Percentiles rank a stretch among this genome's conserved stretches.
phyloP scores from a whole-genome alignment of 768 basidiomycete genomes.

The Leccinum incarnatum region DNA sequence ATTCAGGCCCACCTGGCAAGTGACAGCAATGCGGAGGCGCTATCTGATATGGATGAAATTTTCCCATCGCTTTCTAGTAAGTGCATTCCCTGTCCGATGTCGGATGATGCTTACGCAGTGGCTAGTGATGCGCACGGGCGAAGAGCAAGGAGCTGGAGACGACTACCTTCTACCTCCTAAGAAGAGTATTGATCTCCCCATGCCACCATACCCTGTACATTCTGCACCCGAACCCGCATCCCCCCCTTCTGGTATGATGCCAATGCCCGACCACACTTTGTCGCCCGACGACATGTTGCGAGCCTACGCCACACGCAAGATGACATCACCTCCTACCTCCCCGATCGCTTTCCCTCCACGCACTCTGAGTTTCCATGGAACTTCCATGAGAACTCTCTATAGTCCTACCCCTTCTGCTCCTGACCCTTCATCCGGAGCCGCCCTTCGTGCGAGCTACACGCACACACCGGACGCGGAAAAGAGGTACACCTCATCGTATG shows the following conservation, averaged over 20 bases:
- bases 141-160: conserved; percentile 27
- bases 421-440: conserved; percentile 4
- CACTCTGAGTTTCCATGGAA: conserved; percentile 22
- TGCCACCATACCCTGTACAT: conserved; percentile 34
- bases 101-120: conserved; percentile 5
- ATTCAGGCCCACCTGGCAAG: conserved; percentile 53
- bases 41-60: conserved; percentile 52
- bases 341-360: conserved; percentile 31
- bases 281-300: conserved; percentile 76
- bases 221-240: conserved; percentile 31
- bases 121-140: conserved; percentile 72
- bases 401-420: conserved; percentile 16
- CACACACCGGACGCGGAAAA: conserved; percentile 17
- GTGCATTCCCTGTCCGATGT: conserved; percentile 22
- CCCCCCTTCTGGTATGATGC: conserved; percentile 37
- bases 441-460: conserved; percentile 5
- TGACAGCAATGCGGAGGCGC: conserved; percentile 27
- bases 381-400: conserved; percentile 31
- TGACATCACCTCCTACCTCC: conserved; percentile 32
- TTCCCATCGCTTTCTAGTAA: conserved; percentile 67
- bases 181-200: conserved; percentile 26
- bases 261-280: conserved; percentile 43
- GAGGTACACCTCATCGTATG: conserved; percentile 27
- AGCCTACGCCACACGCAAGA: conserved; percentile 58
- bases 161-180: conserved; percentile 46